Evolutionary conservation across 768 basidiomycete species (phyloP), one percentile per base, ranked within the genome.

Genomic region (Termitomyces sp.): DNA sequence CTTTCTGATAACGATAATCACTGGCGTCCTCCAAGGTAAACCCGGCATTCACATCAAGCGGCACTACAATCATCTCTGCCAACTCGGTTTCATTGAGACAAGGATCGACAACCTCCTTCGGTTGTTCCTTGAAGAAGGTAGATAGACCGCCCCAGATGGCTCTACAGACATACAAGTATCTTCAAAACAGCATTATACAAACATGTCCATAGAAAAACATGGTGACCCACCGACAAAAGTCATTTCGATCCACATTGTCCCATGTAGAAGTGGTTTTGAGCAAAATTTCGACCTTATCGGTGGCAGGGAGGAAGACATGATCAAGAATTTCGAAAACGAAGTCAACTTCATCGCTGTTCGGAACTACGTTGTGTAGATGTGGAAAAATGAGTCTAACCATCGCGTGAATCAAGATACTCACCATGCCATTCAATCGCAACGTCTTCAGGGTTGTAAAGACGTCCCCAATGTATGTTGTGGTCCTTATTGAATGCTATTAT

Each of bases 401-500:
- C 3, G 27, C 24, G 37, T 36, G 24, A 18, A 34, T 9, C 11
- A 31, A 42, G 45, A 37, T 27, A 65, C 79, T 48, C 66, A 89
- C 89, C 83, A 69, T 96, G 95, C 95, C 95, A 98, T 59, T 92
- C 86, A 37, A 95, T 81, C 57, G 84, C 80, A 52, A 95, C 87
- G 57, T 97, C 91, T 65, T 87, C 78, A 4, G 88, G 75, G 57
- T 89, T 84, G 71, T 88, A 92, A 33, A 91, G 73, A 51, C 81
- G 82, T 8, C 95, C 95, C 95, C 95, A 97, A 47, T 83, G 80
- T 12, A 76, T 72, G 60, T 81, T 84, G 63, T 90, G 87, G 48
- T 79, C 76, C 44, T 74, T 76, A 65, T 87, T 78, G 65, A 91
- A 89, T 58, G 78, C 87, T 90, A 12, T 13, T 24, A 16, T 31